Base-by-base conservation (phyloP, 441 rosid species). In the Cnidoscolus chayamansa region DNA sequence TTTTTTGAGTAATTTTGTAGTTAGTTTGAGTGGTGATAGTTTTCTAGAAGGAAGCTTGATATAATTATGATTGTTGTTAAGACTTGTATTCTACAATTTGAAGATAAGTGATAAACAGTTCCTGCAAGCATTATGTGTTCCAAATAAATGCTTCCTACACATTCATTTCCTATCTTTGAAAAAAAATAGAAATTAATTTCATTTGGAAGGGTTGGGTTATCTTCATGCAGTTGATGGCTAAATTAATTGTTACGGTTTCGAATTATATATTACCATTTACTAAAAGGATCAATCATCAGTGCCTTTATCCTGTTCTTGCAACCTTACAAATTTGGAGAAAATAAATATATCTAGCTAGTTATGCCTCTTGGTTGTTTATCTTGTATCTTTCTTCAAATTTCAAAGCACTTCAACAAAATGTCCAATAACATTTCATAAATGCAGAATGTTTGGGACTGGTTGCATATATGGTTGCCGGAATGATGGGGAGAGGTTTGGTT, bases 401-500 rank as follows among this genome's bases (percentile, higher is more conserved):
- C 19, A 31, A 20, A 31, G 35, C 70, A 40, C 60, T 56, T 59
- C 17, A 59, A 40, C 11, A 20, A 15, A 68, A 10, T 59, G 30
- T 64, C 35, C 45, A 40, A 55, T 20, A 74, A 37, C 31, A n/a
- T 72, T 50, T 75, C 56, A 68, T 59, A 74, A 65, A 75, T 68
- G 77, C 86, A 95, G 99, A 65, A 80, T 92, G 78, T 88, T 95
- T 70, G 25, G 40, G 84, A 77, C 79, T 73, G 96, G 98, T 11
- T 88, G 95, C 76, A 74, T 92, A 63, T 95, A 95, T 77, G 99
- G 98, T 71, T 77, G 91, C 77, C 75, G 77, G 57, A 88, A 95
- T 80, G 98, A 95, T 82, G 93, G 89, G 64, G 85, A 84, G 83
- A 88, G 99, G 76, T 92, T 92, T 78, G 92, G 87, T 62, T 93